Evolutionary conservation across 1,139 yeast species (phyloP).

Genomic region (Geotrichum histeridarum): DNA sequence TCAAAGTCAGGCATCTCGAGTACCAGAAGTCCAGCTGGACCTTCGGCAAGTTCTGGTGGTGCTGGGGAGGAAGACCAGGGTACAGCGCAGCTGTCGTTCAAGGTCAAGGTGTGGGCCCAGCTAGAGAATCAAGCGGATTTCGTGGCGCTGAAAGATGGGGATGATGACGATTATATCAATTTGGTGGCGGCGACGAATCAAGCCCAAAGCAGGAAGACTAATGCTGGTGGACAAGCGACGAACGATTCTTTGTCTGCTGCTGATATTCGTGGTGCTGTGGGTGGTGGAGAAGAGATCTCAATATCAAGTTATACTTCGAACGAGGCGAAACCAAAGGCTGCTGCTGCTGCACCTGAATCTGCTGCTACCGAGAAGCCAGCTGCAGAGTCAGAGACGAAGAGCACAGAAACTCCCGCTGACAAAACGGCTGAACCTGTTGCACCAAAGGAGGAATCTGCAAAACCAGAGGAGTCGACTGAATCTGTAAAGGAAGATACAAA

Average conservation of each 20-base stretch:
- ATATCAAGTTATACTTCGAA: slow-evolving; percentile 33
- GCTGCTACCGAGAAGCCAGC: background rate
- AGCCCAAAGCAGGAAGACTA: slow-evolving; percentile 17
- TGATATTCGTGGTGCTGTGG: slow-evolving; percentile 63
- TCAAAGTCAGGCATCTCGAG: background rate
- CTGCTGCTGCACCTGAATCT: background rate
- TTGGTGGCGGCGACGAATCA: slow-evolving; percentile 22
- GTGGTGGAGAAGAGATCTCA: slow-evolving; percentile 48
- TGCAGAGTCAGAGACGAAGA: background rate
- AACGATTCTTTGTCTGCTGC: slow-evolving; percentile 46
- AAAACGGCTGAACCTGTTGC: background rate
- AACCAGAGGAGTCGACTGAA: background rate
- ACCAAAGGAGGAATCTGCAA: slow-evolving; percentile 11
- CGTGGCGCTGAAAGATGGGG: slow-evolving; percentile 37
- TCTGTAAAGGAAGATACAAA: too few relatives aligned
- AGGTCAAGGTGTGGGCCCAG: slow-evolving; percentile 45
- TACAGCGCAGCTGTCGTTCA: slow-evolving; percentile 33
- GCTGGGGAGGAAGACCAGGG: background rate
- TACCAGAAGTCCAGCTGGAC: background rate
- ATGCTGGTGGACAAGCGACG: slow-evolving; percentile 10
- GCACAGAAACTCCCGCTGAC: background rate
- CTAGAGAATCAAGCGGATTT: slow-evolving; percentile 30
- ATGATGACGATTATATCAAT: slow-evolving; percentile 40
- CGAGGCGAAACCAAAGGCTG: slow-evolving; percentile 14
- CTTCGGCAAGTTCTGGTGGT: background rate